Base-by-base conservation (phyloP, 2,329 filamentous ascomycete genomes). In the Phaeosphaeria sp. region DNA sequence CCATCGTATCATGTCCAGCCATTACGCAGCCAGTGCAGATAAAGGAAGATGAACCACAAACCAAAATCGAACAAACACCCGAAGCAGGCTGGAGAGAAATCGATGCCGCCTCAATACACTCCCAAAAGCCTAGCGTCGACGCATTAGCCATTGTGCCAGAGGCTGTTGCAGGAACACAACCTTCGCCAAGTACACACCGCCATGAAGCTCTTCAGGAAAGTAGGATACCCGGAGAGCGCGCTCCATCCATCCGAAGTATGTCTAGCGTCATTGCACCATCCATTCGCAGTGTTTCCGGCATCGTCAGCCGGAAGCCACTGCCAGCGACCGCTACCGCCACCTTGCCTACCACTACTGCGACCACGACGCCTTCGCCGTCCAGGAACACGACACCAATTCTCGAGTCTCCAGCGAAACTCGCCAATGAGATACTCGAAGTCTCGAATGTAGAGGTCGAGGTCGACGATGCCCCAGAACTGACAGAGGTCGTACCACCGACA, bases 1-100 rank as follows among this genome's bases (percentile, higher is more conserved):
- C 61, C 3, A 22, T 60, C 3, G 51, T 47, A 15, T 55, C 48
- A 8, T 57, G 40, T 36, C 49, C 56, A 30, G 22, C 39, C 1
- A 39, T 18, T 4, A 36, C 22, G 8, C n/a, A 36, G 33, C 18
- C 25, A 13, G 1, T n/a, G 13, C 18, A 20, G 18, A 9, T 11
- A 5, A 18, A 18, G 22, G 13, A 43, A 4, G 15, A 18, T 9
- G 18, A 18, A 11, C 13, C 20, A 2, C 39, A n/a, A 6, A 1
- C 15, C 25, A 20, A 3, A 22, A 27, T 7, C 9, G 44, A 24
- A 7, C 9, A n/a, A 46, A 22, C 18, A 44, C 11, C n/a, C 1
- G 3, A 8, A 22, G 8, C 8, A 22, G 8, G 18, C 8, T 8
- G 8, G 21, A 21, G 6, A 21, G 6, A 20, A 45, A 15, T 33